phyloP scores from a whole-genome alignment of 805 yeast genomes.

The Komagataella phaffii region DNA sequence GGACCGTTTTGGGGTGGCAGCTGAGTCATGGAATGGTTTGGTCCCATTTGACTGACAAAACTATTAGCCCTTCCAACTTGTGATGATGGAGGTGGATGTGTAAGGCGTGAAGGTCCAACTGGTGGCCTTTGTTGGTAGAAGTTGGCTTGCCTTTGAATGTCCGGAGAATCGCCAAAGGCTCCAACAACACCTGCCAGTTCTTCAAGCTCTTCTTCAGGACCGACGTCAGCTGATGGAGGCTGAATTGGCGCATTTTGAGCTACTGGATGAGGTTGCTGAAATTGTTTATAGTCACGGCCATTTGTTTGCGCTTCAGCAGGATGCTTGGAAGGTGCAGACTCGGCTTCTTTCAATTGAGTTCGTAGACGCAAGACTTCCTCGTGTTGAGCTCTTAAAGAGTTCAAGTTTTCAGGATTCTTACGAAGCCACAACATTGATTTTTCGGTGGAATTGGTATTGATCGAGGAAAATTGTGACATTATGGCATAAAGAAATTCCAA shows the following conservation, averaged over 20 bases:
- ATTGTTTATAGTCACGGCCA: background rate
- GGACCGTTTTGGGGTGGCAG: background rate
- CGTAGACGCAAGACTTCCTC: conserved; percentile 10
- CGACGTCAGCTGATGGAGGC: background rate
- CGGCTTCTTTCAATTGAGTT: conserved; percentile 15
- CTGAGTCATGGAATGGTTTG: background rate
- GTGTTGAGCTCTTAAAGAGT: conserved; percentile 13
- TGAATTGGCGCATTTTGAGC: background rate
- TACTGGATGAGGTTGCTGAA: background rate
- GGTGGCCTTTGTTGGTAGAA: background rate
- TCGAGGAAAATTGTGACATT: conserved; percentile 46
- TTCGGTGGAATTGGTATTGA: conserved; percentile 26
- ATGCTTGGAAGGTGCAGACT: background rate
- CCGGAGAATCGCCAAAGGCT: background rate
- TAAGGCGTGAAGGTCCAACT: background rate
- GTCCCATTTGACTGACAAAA: background rate
- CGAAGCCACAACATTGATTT: conserved; percentile 20
- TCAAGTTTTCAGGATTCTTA: conserved; percentile 15
- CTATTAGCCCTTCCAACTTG: background rate
- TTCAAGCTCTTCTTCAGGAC: background rate
- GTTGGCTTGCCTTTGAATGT: background rate
- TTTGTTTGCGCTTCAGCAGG: background rate
- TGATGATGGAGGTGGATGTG: background rate
- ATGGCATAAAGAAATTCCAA: conserved; percentile 77
- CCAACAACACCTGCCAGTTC: background rate